Conservation (phyloP, 1,139 yeast genomes). For the Debaryomyces udenii region DNA sequence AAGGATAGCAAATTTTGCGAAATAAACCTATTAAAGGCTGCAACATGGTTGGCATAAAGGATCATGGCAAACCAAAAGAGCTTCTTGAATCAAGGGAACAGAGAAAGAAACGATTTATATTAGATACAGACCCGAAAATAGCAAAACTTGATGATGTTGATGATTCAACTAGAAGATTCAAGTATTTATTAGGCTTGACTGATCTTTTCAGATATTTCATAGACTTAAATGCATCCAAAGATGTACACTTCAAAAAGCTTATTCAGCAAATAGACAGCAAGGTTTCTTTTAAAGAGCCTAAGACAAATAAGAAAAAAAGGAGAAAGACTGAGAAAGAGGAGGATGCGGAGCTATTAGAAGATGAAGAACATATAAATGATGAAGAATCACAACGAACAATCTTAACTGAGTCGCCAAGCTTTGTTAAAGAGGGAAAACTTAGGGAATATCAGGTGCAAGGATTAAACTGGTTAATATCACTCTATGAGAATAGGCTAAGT, state of each 20-base stretch:
- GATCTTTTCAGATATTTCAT: conserved; percentile 88
- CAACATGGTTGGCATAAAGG: conserved; percentile 7
- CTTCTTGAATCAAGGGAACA: conserved; percentile 33
- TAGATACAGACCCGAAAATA: conserved; percentile 53
- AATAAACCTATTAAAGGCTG: conserved; percentile 4
- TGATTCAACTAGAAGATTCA: conserved; percentile 79
- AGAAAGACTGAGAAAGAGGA: conserved; percentile 89
- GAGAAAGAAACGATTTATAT: conserved; percentile 50
- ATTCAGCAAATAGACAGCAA: conserved; percentile 48
- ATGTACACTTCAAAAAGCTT: conserved; percentile 59
- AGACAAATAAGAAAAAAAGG: conserved; percentile 21
- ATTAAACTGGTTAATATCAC: conserved; percentile 48
- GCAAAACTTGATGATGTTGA: conserved; percentile 61
- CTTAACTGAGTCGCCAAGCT: conserved; percentile 80
- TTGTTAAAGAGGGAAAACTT: conserved; percentile 60
- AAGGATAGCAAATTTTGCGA: no score
- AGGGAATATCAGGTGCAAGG: conserved; percentile 74
- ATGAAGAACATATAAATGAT: conserved; percentile 62
- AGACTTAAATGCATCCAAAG: conserved; percentile 76
- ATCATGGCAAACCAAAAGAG: conserved; percentile 1
- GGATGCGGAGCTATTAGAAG: conserved; percentile 82
- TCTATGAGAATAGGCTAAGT: conserved; percentile 47
- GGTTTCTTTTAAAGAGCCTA: conserved; percentile 28
- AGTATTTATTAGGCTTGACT: conserved; percentile 78
- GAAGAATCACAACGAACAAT: conserved; percentile 56